A percentile compares a stretch with the other conserved stretches of the same genome.
phyloP scores from a whole-genome alignment of 2,329 filamentous ascomycete species.

The Alternaria brassicicola region DNA sequence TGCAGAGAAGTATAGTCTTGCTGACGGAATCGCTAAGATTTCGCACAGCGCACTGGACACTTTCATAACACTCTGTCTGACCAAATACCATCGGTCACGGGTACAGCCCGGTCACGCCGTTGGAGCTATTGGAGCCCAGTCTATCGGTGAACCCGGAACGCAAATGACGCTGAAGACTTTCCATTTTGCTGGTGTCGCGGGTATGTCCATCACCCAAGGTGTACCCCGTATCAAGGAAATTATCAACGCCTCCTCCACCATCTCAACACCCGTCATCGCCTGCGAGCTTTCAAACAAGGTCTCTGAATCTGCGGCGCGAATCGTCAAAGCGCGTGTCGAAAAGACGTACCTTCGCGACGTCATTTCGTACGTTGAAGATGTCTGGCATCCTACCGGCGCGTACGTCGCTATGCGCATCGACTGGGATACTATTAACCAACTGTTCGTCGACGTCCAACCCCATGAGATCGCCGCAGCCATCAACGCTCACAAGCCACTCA shows the following conservation, averaged over 20 bases:
- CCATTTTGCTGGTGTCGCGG: conserved; percentile 99
- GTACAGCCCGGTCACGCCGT: conserved; percentile 96
- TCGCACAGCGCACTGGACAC: conserved; percentile 73
- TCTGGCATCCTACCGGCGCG: conserved; percentile 78
- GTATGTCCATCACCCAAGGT: conserved; percentile 99
- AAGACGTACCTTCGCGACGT: conserved; percentile 89
- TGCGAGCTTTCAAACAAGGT: conserved; percentile 80
- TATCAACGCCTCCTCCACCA: conserved; percentile 94
- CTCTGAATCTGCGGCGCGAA: conserved; percentile 78
- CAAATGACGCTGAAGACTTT: conserved; percentile 99
- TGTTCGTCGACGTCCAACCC: conserved; percentile 80
- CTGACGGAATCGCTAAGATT: conserved; percentile 82
- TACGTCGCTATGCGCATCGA: conserved; percentile 85
- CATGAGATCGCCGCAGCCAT: conserved; percentile 79
- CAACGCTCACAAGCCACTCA: conserved; percentile 80
- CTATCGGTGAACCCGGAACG: conserved; percentile 96
- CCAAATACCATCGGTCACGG: conserved; percentile 88
- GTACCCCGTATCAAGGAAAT: conserved; percentile 99
- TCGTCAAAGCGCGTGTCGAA: conserved; percentile 92
- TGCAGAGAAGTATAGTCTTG: conserved; percentile 44
- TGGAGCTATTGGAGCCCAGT: conserved; percentile 94
- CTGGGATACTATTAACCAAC: conserved; percentile 74
- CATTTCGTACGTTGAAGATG: conserved; percentile 81
- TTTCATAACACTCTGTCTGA: conserved; percentile 82
- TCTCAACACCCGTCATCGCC: conserved; percentile 91